Base-by-base conservation (phyloP, 305 asterid genomes). In the Fraxinus platypoda region DNA sequence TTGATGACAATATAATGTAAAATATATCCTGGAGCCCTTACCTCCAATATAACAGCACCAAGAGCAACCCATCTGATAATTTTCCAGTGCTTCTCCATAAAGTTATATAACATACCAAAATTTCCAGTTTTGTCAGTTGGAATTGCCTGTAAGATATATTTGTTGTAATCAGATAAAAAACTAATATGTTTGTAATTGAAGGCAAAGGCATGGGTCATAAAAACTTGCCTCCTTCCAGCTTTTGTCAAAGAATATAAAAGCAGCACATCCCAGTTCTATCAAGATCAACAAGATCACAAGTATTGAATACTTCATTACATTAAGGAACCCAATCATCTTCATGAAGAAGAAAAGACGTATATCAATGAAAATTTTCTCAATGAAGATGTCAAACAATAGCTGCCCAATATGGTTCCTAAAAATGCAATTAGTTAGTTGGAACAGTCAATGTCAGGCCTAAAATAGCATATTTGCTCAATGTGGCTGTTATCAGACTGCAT, bases 101-200 rank as follows among this genome's bases (percentile, higher is more conserved):
- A 93, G 4, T 86, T 83, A 86, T 93, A 93, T 31, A 97, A 90
- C 89, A 54, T 84, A 75, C 88, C 89, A 41, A 97, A 95, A 81
- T 86, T 86, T 62, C 99, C 98, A 87, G 98, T 93, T 93, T 85
- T 93, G 88, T 97, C 99, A 3, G 75, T 80, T 78, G 99, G 99
- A 77, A 97, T 91, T 84, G 87, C 90, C 99, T 97, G 91, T 81
- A 31, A 68, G 41, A 77, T 49, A 81, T n/a, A 59, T 30, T n/a
- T 28, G 81, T 79, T 25, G 37, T 38, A 12, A 79, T 89, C 62
- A 87, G 85, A 85, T 54, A 79, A 75, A 43, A 76, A 75, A 74
- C 23, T n/a, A 30, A 30, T 1, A 59, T 30, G 8, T 70, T 77
- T 59, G 57, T 64, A 77, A 81, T 75, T 41, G 81, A 83, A 82